phyloP scores from a whole-genome alignment of 2,329 filamentous ascomycete species.

The Amylocarpus encephaloides region DNA sequence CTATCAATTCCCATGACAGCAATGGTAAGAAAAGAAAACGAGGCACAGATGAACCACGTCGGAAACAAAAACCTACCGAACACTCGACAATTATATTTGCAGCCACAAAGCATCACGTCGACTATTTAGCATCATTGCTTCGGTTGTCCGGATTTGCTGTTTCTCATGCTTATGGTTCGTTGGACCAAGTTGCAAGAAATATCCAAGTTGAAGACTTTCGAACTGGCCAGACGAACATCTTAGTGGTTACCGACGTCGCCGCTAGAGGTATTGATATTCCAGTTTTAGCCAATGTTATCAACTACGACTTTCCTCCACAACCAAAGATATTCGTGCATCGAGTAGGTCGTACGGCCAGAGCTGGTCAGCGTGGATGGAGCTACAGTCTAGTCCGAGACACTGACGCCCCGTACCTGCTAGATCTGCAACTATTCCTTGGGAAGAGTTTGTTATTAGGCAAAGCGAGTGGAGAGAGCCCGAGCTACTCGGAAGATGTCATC shows the following conservation, averaged over 20 bases:
- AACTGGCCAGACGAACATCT: slow-evolving; percentile 73
- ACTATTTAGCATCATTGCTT: slow-evolving; percentile 83
- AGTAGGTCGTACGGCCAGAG: slow-evolving; percentile 91
- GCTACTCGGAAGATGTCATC: slow-evolving; percentile 77
- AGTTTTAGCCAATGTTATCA: slow-evolving; percentile 91
- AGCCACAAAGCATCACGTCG: slow-evolving; percentile 94
- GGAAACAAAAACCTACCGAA: slow-evolving; percentile 68
- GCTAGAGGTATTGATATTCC: slow-evolving; percentile 98
- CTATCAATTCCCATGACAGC: slow-evolving; percentile 26
- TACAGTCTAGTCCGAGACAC: slow-evolving; percentile 86
- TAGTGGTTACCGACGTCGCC: slow-evolving; percentile 95
- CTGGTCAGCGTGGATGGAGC: slow-evolving; percentile 86
- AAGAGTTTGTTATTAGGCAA: slow-evolving; percentile 73
- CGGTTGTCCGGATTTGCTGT: slow-evolving; percentile 75
- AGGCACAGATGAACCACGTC: slow-evolving; percentile 43
- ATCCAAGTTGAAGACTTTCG: slow-evolving; percentile 90
- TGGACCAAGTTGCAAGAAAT: slow-evolving; percentile 90
- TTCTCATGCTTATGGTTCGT: slow-evolving; percentile 88
- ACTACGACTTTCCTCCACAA: slow-evolving; percentile 96
- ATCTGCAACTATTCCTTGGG: slow-evolving; percentile 92
- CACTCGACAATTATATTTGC: slow-evolving; percentile 94
- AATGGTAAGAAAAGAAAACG: slow-evolving; percentile 68
- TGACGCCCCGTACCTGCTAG: slow-evolving; percentile 86
- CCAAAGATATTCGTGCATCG: slow-evolving; percentile 96
- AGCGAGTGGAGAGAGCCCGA: slow-evolving; percentile 49